Evolutionary conservation across 2,329 filamentous ascomycete genomes (phyloP).

Genomic region (Scedosporium minutisporum): DNA sequence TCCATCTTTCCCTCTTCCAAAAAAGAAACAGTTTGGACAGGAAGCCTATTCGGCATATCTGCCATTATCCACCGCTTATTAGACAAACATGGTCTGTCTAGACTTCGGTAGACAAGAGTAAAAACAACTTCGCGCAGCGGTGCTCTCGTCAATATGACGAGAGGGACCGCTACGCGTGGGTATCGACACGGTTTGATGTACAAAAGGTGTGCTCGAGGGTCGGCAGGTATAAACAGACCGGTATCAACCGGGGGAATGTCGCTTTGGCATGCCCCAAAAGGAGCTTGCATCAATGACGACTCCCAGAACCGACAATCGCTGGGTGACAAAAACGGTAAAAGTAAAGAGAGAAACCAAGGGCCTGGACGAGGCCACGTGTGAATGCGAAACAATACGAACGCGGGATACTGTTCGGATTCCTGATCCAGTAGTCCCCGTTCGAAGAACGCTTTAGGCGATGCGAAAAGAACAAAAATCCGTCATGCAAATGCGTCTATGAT

Average conservation of each 20-base stretch:
- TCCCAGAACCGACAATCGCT: background rate
- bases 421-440: background rate
- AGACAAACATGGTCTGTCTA: too few species aligned
- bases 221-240: background rate
- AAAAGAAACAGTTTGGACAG: background rate
- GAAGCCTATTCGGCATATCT: background rate
- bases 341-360: background rate
- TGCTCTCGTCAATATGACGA: too few species aligned
- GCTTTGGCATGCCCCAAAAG: background rate
- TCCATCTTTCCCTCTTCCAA: background rate
- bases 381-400: background rate
- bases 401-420: background rate
- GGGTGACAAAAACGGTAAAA: background rate
- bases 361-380: background rate
- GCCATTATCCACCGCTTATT: background rate
- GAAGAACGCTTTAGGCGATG: background rate
- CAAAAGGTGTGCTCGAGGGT: background rate
- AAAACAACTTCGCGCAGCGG: too few species aligned
- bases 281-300: background rate
- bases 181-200: constrained; percentile 1
- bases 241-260: background rate
- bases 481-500: background rate
- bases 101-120: too few species aligned
- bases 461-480: background rate
- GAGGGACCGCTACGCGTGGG: background rate